Base-by-base conservation (phyloP, 2,329 filamentous ascomycete species). In the Trichoderma aggressivum region DNA sequence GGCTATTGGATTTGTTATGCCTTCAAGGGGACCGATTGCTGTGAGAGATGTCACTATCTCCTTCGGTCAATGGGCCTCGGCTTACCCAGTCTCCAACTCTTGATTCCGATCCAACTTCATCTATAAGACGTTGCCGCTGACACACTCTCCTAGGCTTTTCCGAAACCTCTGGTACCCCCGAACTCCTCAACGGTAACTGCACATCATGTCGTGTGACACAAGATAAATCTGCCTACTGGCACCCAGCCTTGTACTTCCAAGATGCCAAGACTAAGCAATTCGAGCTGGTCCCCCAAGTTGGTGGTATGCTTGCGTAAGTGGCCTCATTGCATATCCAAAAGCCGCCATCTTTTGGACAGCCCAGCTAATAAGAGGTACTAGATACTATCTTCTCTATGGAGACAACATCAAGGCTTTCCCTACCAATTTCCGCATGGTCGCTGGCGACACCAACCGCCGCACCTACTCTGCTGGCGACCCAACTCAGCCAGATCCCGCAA, bases 141-240 rank as follows among this genome's bases (percentile, higher is more conserved):
- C 66, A 62, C 43, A 24, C 47, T 14, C 39, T 11, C 2, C 58
- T 76, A 95, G 93, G 86, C 61, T 93, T 97, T 77, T 84, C 84
- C 63, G 82, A 88, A 73, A 83, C 80, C n/a, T 82, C 90, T 16
- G 84, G 81, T 53, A 89, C 85, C 75, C 82, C 86, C 0, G 83
- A 88, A 53, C 86, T 97, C 16, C 77, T 85, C 5, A 80, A 77
- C 18, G 90, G 87, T 59, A 83, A 89, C 74, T 97, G 94, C 82
- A 96, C 93, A 1, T 94, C 93, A 12, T 97, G 94, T 79, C 88
- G 87, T 70, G 91, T 97, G 55, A 89, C 85, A 47, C 86, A 95
- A 82, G 94, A 97, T 82, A 91, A 90, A 82, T 97, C 93, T n/a
- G 90, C 89, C 36, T 97, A 97, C 83, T 97, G 94, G 93, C 89